A percentile compares a stretch with the other conserved stretches of the same genome.
These are phyloP conservation scores for Penicillium sp. DNA, from an alignment of 2,329 filamentous ascomycete genomes.

Conservation along the genomic window DNA sequence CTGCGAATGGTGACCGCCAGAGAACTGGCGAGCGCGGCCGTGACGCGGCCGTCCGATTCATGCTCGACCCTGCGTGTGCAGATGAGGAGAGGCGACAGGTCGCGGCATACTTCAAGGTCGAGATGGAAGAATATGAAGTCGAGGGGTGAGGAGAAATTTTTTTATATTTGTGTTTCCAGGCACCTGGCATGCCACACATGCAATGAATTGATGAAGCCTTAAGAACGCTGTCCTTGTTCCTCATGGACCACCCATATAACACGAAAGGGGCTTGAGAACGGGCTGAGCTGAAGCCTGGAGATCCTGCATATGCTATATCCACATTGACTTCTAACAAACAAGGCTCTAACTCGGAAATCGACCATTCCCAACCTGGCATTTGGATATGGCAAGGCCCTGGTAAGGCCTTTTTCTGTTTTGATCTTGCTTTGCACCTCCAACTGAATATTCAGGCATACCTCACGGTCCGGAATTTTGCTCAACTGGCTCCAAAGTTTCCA, in stretches of 20 bases:
- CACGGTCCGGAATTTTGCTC: no score
- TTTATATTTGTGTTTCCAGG: not conserved
- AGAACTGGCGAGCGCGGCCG: slow-evolving; percentile 47
- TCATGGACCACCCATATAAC: no score
- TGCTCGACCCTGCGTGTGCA: slow-evolving; percentile 77
- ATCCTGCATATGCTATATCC: not conserved
- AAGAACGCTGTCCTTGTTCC: not conserved
- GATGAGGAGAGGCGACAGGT: slow-evolving; percentile 68
- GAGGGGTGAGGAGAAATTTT: slow-evolving; percentile 29
- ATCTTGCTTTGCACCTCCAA: no score
- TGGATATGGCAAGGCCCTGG: not conserved
- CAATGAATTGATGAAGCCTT: not conserved
- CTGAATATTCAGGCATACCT: no score
- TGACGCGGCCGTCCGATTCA: slow-evolving; percentile 82
- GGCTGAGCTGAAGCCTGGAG: not conserved
- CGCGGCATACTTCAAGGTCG: slow-evolving; percentile 67
- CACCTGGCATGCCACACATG: not conserved
- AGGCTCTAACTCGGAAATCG: not conserved
- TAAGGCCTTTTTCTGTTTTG: not conserved
- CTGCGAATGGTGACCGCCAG: slow-evolving; percentile 46
- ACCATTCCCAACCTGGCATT: not conserved
- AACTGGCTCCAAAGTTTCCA: not conserved
- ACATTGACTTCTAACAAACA: not conserved
- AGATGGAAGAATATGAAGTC: slow-evolving; percentile 66
- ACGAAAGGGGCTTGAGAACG: not conserved